Evolutionary conservation across 108 stramenopile species (phyloP), one percentile per base, ranked within the genome.

Genomic region (Epithemia pelagica): DNA sequence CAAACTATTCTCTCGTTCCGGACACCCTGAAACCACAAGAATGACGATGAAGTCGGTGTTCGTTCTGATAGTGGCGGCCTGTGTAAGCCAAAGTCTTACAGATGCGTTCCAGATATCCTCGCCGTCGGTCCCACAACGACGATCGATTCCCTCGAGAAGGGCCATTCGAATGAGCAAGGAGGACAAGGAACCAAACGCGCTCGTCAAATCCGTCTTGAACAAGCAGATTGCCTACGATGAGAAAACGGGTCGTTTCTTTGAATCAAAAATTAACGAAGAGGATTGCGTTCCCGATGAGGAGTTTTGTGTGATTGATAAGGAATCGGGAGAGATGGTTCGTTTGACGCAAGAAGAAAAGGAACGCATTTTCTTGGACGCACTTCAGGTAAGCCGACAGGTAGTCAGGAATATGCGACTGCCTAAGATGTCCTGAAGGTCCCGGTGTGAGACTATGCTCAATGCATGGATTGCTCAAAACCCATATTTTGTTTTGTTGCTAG

Each of bases 301-400:
- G 69, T 92, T 84, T 62, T 92, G 91, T 60, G 72, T 81, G 0
- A 73, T 88, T 21, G 91, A 89, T 63, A 74, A 88, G 59, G 81
- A 84, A 2, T 76, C 79, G 1, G 90, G 90, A 26, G 72, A 77
- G 51, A 28, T 73, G 32, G 76, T 93, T 67, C 79, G 87, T 27
- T 74, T 93, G 70, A 93, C 92, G 27, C 58, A 86, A 25, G 87
- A 83, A 62, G 92, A 93, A 65, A 93, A 97, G 82, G 96, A 97
- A 72, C 81, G 95, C 61, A 95, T 97, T 69, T 97, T 95, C 78
- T 74, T 96, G 27, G 96, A 97, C 75, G 78, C 96, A 7, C 81
- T 97, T 75, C 96, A 97, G 91, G 82, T 83, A 72, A 15, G 80
- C 74, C 0, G 32, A 52, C n/a, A n/a, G n/a, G n/a, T n/a, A n/a